Percentiles rank a stretch among this genome's conserved stretches.
Conservation (phyloP, 495 filamentous ascomycete genomes). For the Aspergillus baeticus region DNA sequence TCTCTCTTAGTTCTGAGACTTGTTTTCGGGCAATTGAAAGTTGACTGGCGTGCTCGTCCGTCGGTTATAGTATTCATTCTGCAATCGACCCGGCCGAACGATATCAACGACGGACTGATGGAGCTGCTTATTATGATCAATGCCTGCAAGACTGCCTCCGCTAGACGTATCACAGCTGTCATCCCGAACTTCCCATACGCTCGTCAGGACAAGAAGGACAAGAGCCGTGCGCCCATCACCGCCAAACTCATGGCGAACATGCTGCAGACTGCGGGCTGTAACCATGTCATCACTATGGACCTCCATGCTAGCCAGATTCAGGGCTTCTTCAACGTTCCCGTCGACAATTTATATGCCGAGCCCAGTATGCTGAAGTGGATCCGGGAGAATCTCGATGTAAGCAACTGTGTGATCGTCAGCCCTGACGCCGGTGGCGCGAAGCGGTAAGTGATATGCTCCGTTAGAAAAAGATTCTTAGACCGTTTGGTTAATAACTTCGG, state of each 20-base stretch:
- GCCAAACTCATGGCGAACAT: conserved; percentile 97
- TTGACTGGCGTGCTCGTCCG: conserved; percentile 2
- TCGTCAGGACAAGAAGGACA: conserved; percentile 99
- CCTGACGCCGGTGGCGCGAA: conserved; percentile 97
- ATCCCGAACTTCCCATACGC: conserved; percentile 98
- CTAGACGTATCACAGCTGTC: conserved; percentile 85
- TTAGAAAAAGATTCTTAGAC: neutral
- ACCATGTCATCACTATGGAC: conserved; percentile 89
- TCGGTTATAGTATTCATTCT: conserved; percentile 78
- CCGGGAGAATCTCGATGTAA: conserved; percentile 75
- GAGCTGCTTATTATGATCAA: conserved; percentile 99
- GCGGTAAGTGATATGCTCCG: conserved; percentile 60
- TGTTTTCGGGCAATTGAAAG: conserved; percentile 10
- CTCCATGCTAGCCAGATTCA: conserved; percentile 62
- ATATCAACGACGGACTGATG: conserved; percentile 99
- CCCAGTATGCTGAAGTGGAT: conserved; percentile 91
- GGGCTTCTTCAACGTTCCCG: conserved; percentile 97
- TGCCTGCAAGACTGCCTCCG: conserved; percentile 95
- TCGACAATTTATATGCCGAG: conserved; percentile 96
- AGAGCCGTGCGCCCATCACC: conserved; percentile 80
- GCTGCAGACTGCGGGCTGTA: conserved; percentile 89
- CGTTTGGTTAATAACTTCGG: neutral
- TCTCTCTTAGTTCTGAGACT: conserved; percentile 7
- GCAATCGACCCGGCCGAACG: conserved; percentile 91
- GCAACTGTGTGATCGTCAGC: conserved; percentile 90